Conservation (phyloP, 2,329 filamentous ascomycete species). For the Paraphaeosphaeria sporulosa region DNA sequence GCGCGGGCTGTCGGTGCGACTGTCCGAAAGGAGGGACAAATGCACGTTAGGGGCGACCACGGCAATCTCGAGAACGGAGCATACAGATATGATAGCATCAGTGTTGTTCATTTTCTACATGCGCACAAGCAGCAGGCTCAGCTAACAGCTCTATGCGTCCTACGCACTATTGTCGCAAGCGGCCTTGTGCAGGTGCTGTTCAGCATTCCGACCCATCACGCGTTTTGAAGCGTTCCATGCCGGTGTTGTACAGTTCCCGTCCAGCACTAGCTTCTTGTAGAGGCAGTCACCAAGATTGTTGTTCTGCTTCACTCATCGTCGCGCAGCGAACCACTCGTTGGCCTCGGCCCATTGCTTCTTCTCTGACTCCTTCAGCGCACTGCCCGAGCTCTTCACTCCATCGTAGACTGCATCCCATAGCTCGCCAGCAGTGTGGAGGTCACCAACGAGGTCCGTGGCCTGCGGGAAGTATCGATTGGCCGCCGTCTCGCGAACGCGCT, state of each 20-base stretch:
- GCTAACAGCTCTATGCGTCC: neutral
- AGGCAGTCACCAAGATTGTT: neutral
- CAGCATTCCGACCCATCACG: neutral
- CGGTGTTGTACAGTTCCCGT: neutral
- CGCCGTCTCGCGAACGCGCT: constrained; percentile 60
- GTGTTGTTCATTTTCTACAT: neutral
- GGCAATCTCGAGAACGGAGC: too few relatives aligned
- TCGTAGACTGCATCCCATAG: constrained; percentile 72
- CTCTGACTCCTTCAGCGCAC: constrained; percentile 52
- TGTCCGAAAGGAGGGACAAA: neutral
- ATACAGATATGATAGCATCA: neutral
- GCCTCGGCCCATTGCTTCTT: constrained; percentile 65
- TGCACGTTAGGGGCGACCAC: neutral
- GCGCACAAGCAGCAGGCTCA: neutral
- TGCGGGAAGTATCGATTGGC: constrained; percentile 67
- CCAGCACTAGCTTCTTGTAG: neutral
- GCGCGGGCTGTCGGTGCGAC: neutral
- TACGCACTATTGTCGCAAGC: neutral
- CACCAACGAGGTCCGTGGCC: constrained; percentile 64
- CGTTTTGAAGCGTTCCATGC: neutral
- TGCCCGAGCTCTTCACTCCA: constrained; percentile 63
- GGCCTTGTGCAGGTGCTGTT: neutral
- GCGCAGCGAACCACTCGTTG: constrained; percentile 63
- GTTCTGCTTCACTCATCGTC: constrained; percentile 29
- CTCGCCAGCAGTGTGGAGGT: constrained; percentile 67